Percentiles rank a stretch among this genome's conserved stretches.
phyloP scores from a whole-genome alignment of 2,329 filamentous ascomycete genomes.

The Claviceps maximensis region DNA sequence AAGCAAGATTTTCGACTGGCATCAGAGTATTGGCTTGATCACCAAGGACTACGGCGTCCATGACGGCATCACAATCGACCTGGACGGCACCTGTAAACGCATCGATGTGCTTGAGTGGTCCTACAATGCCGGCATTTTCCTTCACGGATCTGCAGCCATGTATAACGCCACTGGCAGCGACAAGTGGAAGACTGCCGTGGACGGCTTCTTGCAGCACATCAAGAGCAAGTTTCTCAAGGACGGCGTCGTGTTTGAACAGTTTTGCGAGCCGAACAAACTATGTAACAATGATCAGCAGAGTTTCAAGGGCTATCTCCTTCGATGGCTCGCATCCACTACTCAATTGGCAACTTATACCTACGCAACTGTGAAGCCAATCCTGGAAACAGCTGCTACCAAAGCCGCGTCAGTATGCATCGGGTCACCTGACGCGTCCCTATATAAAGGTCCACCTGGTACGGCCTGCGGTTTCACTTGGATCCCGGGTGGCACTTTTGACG shows the following conservation, averaged over 20 bases:
- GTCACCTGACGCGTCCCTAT: constrained; percentile 24
- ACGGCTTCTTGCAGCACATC: constrained; percentile 42
- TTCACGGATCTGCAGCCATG: constrained; percentile 49
- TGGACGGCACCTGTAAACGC: constrained; percentile 31
- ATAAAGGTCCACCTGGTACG: constrained; percentile 40
- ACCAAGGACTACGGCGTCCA: constrained; percentile 39
- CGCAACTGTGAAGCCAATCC: constrained; percentile 35
- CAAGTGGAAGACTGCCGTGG: constrained; percentile 43
- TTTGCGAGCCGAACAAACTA: constrained; percentile 46
- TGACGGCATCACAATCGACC: constrained; percentile 30
- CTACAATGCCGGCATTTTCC: constrained; percentile 55
- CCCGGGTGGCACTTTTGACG: constrained; percentile 38
- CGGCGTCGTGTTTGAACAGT: constrained; percentile 48
- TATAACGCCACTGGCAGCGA: constrained; percentile 42
- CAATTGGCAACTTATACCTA: constrained; percentile 41
- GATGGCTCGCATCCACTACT: constrained; percentile 47
- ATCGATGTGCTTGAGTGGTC: constrained; percentile 51
- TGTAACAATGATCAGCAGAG: constrained; percentile 61
- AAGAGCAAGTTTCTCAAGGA: constrained; percentile 39
- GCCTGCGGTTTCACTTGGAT: constrained; percentile 59
- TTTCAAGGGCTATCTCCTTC: constrained; percentile 64
- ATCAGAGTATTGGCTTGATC: constrained; percentile 41
- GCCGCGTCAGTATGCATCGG: constrained; percentile 41
- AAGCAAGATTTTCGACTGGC: constrained; percentile 55
- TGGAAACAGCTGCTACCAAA: constrained; percentile 36